Evolutionary conservation across 345 rosid genomes (phyloP), one percentile per base, ranked within the genome.

Genomic region (Gossypium stocksii): DNA sequence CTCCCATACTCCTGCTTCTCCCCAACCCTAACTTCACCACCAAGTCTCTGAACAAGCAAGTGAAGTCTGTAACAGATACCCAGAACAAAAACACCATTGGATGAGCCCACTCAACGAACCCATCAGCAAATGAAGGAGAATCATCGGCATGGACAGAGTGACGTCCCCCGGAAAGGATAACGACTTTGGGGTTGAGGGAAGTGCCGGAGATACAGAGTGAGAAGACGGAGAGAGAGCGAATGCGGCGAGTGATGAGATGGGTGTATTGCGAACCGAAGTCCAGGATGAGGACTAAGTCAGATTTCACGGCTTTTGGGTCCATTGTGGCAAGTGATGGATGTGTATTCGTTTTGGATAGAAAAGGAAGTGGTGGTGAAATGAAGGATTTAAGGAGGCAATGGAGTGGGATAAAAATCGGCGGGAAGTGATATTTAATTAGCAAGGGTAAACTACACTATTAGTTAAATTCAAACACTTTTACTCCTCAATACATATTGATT

Each of bases 161-260:
- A 6, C 98, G 99, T 0, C 98, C 97, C 2, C 99, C 99, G 48
- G 98, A 95, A 85, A 95, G 98, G 78, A 95, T 88, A 46, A 91
- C 93, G 34, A 90, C 91, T 29, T 81, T 81, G 1, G 99, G 98
- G 80, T 84, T 87, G 68, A 78, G 87, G 59, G 79, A 80, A 25
- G 99, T 91, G 76, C 99, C 98, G 51, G 85, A 83, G 76, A 95
- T 83, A 80, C 96, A 94, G 73, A 91, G 92, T 51, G 99, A 91
- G 83, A 93, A 90, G 74, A 90, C 79, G 53, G 89, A 89, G 77
- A 95, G 92, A 48, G 94, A 83, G 22, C 98, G 86, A 74, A 95
- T 88, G 7, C 97, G 87, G 61, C 99, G 96, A 29, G 98, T 93
- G 46, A 95, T 95, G 74, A 93, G 94, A 74, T 91, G 98, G 13